phyloP scores from a whole-genome alignment of 805 yeast genomes.

The Candida pini region DNA sequence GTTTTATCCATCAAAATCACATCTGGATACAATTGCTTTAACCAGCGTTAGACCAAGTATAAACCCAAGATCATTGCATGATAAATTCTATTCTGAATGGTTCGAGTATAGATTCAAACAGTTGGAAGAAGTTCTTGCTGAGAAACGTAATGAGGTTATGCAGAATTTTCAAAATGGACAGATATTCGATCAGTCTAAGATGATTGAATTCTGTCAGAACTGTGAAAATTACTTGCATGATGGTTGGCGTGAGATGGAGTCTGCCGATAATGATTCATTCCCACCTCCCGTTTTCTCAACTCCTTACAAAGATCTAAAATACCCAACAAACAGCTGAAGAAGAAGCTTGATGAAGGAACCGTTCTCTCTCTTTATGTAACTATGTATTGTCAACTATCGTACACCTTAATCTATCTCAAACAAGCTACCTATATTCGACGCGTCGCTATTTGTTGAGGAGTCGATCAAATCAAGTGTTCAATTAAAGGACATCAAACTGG shows the following conservation, averaged over 20 bases:
- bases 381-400: no score
- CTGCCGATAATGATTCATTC: slow-evolving; percentile 25
- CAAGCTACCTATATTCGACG: no score
- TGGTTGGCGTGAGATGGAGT: slow-evolving; percentile 31
- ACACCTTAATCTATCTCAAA: no score
- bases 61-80: slow-evolving; percentile 28
- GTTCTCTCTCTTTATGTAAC: no score
- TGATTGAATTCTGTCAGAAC: slow-evolving; percentile 25
- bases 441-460: no score
- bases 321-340: no score
- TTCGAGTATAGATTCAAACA: slow-evolving; percentile 27
- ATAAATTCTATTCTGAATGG: slow-evolving; percentile 32
- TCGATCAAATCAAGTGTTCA: no score
- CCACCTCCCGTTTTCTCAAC: slow-evolving; percentile 24
- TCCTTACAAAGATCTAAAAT: slow-evolving; percentile 21
- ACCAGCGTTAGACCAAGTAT: slow-evolving; percentile 32
- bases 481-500: no score
- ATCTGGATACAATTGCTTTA: slow-evolving; percentile 28
- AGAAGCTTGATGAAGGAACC: no score
- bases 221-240: slow-evolving; percentile 25
- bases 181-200: slow-evolving; percentile 25
- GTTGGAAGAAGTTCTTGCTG: slow-evolving; percentile 23
- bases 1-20: slow-evolving; percentile 24
- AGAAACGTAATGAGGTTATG: slow-evolving; percentile 15
- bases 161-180: slow-evolving; percentile 16